Evolutionary conservation across 2,329 filamentous ascomycete genomes (phyloP), one percentile per base, ranked within the genome.

Genomic region (Huntiella savannae): DNA sequence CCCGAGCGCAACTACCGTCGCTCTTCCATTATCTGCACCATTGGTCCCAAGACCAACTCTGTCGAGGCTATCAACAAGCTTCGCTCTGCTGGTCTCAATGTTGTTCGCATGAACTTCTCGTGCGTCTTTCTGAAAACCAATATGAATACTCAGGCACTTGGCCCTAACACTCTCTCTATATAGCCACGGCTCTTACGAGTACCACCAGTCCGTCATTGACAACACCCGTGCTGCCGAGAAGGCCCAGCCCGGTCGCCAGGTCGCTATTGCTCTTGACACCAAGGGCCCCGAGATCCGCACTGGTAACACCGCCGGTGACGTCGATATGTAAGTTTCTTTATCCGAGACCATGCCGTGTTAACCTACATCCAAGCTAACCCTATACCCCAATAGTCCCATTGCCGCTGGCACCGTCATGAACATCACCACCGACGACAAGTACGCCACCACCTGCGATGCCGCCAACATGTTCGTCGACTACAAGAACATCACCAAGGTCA

Each of bases 401-500:
- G 67, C 75, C 55, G 82, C 77, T 45, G 88, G 88, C 56, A 75
- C 77, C 54, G 71, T 92, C 66, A 66, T 98, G 64, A 95, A 92
- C 75, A 82, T 98, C 66, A 95, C 91, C 60, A 98, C 91, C 50
- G 87, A 98, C 61, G 87, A 96, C 43, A 69, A 85, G 62, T 96
- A 95, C 64, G 82, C 81, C 56, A 82, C 80, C 48, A 67, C 76
- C 49, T 87, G 80, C 59, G 82, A 92, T 64, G 79, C 84, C 57
- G 75, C 87, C 68, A 93, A 94, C 73, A 93, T 98, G 91, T 95
- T 86, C 60, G 82, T 96, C 59, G 88, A 96, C 71, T 96, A 98
- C 75, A 92, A 93, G 79, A 98, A 98, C 74, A 96, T 98, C 67
- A 95, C 88, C 67, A 94, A 92, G 70, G 91, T 98, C 57, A 96